Percentiles rank a stretch among this genome's conserved stretches.
These are phyloP conservation scores for Phytopythium ostracodes DNA, from an alignment of 352 stramenopile species.

Conservation along the genomic window DNA sequence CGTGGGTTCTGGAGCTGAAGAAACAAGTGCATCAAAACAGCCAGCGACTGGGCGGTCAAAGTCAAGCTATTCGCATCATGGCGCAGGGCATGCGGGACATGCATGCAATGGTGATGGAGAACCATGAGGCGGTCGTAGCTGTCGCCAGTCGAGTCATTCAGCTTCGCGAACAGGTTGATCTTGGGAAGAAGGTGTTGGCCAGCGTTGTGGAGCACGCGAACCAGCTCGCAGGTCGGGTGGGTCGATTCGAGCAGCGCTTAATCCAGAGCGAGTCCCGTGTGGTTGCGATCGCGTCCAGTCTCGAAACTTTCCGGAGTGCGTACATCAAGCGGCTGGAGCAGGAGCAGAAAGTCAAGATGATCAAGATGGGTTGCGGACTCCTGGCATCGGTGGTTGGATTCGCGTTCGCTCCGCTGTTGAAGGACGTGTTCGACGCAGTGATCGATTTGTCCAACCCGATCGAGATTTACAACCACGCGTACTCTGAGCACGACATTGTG, in stretches of 20 bases:
- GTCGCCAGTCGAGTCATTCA: not conserved
- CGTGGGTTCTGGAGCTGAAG: slow-evolving; percentile 31
- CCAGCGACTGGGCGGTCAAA: slow-evolving; percentile 11
- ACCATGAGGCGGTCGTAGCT: slow-evolving; percentile 5
- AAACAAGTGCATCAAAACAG: slow-evolving; percentile 12
- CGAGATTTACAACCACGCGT: slow-evolving; percentile 13
- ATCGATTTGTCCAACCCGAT: slow-evolving; percentile 18
- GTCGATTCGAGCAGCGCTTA: slow-evolving; percentile 8
- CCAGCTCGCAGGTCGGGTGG: not conserved
- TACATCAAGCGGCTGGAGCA: slow-evolving; percentile 13
- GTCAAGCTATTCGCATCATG: slow-evolving; percentile 8
- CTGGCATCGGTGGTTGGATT: slow-evolving; percentile 16
- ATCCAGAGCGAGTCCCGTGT: slow-evolving; percentile 12
- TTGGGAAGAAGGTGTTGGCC: slow-evolving; percentile 3
- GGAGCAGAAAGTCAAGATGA: slow-evolving; percentile 10
- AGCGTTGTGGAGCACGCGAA: slow-evolving; percentile 5
- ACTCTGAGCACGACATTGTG: slow-evolving; percentile 8
- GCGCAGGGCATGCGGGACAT: slow-evolving; percentile 10
- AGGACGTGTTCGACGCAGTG: slow-evolving; percentile 12
- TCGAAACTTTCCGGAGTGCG: slow-evolving; percentile 8
- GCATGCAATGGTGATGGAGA: slow-evolving; percentile 12
- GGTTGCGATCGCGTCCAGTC: slow-evolving; percentile 3
- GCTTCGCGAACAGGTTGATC: slow-evolving; percentile 3
- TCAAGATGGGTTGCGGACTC: slow-evolving; percentile 13
- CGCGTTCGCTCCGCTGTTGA: slow-evolving; percentile 14